Conservation (phyloP, 164 flowering plant genomes). For the Paratinospora sagittata region DNA sequence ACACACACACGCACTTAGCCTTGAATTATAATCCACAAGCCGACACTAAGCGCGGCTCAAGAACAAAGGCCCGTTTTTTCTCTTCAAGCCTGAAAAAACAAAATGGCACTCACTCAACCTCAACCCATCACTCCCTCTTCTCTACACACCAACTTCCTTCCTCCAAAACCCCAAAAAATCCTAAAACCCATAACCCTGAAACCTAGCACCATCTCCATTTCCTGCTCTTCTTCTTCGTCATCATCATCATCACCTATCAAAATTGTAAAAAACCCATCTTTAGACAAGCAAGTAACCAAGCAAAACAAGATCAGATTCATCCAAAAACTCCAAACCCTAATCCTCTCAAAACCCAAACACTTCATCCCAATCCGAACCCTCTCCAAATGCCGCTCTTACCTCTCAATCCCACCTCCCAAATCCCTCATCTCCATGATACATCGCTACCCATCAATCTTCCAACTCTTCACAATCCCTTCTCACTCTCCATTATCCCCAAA, state of each 20-base stretch:
- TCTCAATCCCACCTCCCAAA: conserved; percentile 45
- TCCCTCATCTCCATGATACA: conserved; percentile 64
- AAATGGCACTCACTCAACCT: too few relatives aligned
- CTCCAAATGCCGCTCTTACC: conserved; percentile 73
- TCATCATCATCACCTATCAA: conserved; percentile 30
- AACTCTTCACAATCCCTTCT: conserved; percentile 49
- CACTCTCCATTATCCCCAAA: conserved; percentile 32
- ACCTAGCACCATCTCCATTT: too few relatives aligned
- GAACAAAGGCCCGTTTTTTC: too few relatives aligned
- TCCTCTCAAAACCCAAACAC: conserved; percentile 85
- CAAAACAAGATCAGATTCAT: conserved; percentile 71
- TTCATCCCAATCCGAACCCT: conserved; percentile 59
- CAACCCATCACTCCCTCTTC: conserved; percentile 10
- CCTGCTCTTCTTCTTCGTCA: conserved; percentile 41
- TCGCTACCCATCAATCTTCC: conserved; percentile 79
- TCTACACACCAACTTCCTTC: conserved; percentile 44
- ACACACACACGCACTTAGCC: too few relatives aligned
- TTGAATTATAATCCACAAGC: too few relatives aligned
- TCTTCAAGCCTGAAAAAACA: too few relatives aligned
- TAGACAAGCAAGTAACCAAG: conserved; percentile 63
- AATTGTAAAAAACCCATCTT: conserved; percentile 41
- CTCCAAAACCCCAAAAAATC: conserved; percentile 10
- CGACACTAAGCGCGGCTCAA: too few relatives aligned
- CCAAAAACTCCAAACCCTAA: conserved; percentile 71
- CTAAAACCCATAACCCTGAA: conserved; percentile 26